phyloP scores from a whole-genome alignment of 371 early-diverging fungal species.

The Mucor plumbeus region DNA sequence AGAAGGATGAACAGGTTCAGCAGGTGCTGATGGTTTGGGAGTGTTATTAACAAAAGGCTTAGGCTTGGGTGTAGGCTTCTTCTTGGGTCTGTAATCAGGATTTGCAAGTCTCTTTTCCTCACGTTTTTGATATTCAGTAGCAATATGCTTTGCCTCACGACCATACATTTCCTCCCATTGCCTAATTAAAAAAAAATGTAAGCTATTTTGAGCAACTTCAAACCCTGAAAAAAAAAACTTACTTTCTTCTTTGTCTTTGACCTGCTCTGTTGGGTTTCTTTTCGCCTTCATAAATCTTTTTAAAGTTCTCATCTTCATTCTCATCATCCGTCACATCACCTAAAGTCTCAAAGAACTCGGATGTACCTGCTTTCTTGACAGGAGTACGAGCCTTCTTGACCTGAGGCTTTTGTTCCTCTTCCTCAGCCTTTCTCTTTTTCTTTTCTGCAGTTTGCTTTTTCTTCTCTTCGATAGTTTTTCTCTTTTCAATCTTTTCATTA shows the following conservation, averaged over 20 bases:
- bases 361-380: conserved; percentile 17
- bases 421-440: conserved; percentile 24
- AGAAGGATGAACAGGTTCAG: conserved; percentile 50
- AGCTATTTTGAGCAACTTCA: background rate
- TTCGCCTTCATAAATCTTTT: conserved; percentile 46
- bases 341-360: conserved; percentile 44
- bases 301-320: conserved; percentile 34
- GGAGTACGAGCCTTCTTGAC: conserved; percentile 10
- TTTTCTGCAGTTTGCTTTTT: conserved; percentile 13
- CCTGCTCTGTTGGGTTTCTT: conserved; percentile 49
- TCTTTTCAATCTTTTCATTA: conserved; percentile 27
- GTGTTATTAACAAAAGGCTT: background rate
- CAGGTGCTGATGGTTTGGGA: background rate
- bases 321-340: conserved; percentile 22
- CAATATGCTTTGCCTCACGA: conserved; percentile 46
- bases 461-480: conserved; percentile 10
- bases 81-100: conserved; percentile 32
- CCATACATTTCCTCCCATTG: conserved; percentile 52
- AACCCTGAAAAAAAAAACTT: conserved; percentile 9
- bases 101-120: conserved; percentile 36
- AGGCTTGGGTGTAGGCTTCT: conserved; percentile 20
- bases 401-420: conserved; percentile 13
- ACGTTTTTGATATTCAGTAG: conserved; percentile 29
- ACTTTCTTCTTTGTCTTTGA: conserved; percentile 52
- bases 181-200: conserved; percentile 13